phyloP scores from a whole-genome alignment of 2,329 filamentous ascomycete genomes.

The Zalaria sp. region DNA sequence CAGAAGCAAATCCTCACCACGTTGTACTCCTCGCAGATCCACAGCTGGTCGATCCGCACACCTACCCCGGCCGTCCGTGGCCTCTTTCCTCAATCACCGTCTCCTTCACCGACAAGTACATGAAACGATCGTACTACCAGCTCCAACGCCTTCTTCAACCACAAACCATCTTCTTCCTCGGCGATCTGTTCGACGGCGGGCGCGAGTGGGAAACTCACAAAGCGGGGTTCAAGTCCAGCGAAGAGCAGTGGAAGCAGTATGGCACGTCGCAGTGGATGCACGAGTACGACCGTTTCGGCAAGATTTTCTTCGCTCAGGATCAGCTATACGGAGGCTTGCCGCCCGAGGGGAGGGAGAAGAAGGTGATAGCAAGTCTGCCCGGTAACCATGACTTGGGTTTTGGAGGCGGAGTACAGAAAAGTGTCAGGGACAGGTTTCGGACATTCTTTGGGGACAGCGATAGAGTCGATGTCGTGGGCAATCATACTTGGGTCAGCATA shows the following conservation, averaged over 20 bases:
- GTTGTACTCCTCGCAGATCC: constrained; percentile 79
- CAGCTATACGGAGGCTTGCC: constrained; percentile 33
- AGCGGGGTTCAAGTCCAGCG: constrained; percentile 35
- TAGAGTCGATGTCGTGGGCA: constrained; percentile 77
- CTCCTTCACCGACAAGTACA: constrained; percentile 75
- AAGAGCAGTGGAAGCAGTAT: constrained; percentile 59
- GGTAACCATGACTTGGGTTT: constrained; percentile 96
- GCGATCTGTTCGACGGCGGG: constrained; percentile 90
- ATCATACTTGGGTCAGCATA: constrained; percentile 88
- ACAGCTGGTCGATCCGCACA: constrained; percentile 84
- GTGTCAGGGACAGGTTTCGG: constrained; percentile 71
- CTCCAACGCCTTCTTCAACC: constrained; percentile 66
- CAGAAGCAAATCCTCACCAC: constrained; percentile 65
- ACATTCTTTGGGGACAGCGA: constrained; percentile 88
- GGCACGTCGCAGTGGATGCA: constrained; percentile 71
- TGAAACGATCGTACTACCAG: constrained; percentile 66
- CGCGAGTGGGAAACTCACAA: constrained; percentile 74
- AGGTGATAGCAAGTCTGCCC: constrained; percentile 70
- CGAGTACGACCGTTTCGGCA: constrained; percentile 76
- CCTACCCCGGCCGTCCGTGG: constrained; percentile 77
- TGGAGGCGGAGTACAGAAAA: constrained; percentile 65
- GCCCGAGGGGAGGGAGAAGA: constrained; percentile 60
- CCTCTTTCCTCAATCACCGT: constrained; percentile 53
- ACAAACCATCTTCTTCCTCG: constrained; percentile 79
- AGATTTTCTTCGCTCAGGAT: constrained; percentile 53